Evolutionary conservation across 2,329 filamentous ascomycete genomes (phyloP), one percentile per base, ranked within the genome.

Genomic region (Pseudopithomyces maydicus): DNA sequence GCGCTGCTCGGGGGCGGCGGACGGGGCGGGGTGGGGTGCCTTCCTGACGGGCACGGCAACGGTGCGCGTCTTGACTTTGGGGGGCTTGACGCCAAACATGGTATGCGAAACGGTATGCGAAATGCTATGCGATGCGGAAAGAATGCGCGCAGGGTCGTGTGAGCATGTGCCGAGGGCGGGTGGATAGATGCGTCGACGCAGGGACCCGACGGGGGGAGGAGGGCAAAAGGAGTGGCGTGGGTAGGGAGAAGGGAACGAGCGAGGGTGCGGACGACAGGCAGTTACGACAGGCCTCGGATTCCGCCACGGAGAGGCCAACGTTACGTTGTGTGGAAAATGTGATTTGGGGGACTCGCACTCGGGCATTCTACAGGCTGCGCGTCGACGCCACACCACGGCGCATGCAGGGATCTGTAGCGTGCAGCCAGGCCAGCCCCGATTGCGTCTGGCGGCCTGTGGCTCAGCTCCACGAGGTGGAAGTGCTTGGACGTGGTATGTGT

Each of bases 41-140:
- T 65, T 72, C 58, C 71, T 69, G 46, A 74, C 64, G 15, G 63
- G 58, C 26, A 64, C 61, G 47, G 66, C 61, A 56, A 75, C 68
- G 26, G 70, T 72, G 33, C 65, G 65, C 45, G 65, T 68, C 57
- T 68, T 69, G 57, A 74, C 73, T 62, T 73, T 74, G 50, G 71
- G 68, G 41, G 72, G 67, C 50, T 69, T 69, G 42, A 61, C 50
- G 44, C 58, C 57, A 56, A 74, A 73, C 71, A 73, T 73, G 57
- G 49, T 60, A 62, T 57, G 33, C 46, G 56, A 42, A 50, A n/a
- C n/a, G n/a, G n/a, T n/a, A n/a, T n/a, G n/a, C n/a, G n/a, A n/a
- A n/a, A n/a, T n/a, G n/a, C n/a, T n/a, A n/a, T n/a, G n/a, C 56
- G 48, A 52, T 52, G 36, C 44, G 12, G 38, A 39, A 47, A 54